Base-by-base conservation (phyloP, 2,329 filamentous ascomycete species). In the Aspergillus quadricinctus region DNA sequence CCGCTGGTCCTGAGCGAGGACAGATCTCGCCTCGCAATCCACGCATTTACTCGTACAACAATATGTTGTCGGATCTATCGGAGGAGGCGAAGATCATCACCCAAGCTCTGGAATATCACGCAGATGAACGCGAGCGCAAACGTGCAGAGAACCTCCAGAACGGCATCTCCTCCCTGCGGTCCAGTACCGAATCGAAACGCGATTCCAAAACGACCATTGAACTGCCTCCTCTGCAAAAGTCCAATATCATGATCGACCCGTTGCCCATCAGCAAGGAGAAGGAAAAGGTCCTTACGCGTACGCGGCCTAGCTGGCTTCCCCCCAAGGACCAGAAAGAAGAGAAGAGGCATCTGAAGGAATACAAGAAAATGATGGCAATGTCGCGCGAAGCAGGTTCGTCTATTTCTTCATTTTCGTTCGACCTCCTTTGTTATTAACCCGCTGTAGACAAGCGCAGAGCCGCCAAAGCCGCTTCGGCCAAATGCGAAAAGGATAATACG, bases 301-400 rank as follows among this genome's bases (percentile, higher is more conserved):
- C 67, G 74, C 87, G 75, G 77, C 92, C 81, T 37, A 87, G 81
- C 49, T 89, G 81, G 86, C 77, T 85, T 53, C 86, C 84, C 21
- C 84, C 84, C 8, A 86, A 83, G 75, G 87, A 94, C 62, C 92
- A 91, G 1, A 89, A 89, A 53, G 94, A 99, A 73, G 94, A 99
- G 76, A 89, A 85, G 70, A 88, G 87, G 63, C 94, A 99, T 73
- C 71, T 99, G 62, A 92, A 84, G 68, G 81, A 87, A 64, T 87
- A 85, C 67, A 82, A 86, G 72, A 78, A 77, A 64, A 87, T 87
- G 83, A 84, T 87, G 82, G 80, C 80, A n/a, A 75, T 80, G 48
- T 81, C 83, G 28, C 77, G 81, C 43, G 83, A 86, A 74, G 77
- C 80, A 55, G 80, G 81, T 81, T 71, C 64, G 78, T 67, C 49